Percentiles rank a stretch among this genome's conserved stretches.
phyloP scores from a whole-genome alignment of 2,329 filamentous ascomycete species.

The Penicillium sp. region DNA sequence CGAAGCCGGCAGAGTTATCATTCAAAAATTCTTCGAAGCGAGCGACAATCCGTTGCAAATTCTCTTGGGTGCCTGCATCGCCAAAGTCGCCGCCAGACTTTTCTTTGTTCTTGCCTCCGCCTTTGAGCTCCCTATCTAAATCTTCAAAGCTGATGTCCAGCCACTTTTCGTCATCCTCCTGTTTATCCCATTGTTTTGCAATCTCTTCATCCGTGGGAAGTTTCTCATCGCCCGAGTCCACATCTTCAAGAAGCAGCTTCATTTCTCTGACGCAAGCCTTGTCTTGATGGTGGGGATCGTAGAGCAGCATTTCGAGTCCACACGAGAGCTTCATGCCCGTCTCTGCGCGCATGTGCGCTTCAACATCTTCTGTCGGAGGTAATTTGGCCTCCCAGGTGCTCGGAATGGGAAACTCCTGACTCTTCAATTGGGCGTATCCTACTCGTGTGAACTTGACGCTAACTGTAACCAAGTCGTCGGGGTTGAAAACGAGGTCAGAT shows the following conservation, averaged over 20 bases:
- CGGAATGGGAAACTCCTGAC: constrained; percentile 72
- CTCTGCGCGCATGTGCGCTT: constrained; percentile 52
- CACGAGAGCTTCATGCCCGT: constrained; percentile 86
- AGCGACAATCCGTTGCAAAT: constrained; percentile 86
- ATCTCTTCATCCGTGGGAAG: constrained; percentile 77
- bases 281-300: constrained; percentile 65
- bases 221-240: constrained; percentile 66
- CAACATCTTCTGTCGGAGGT: constrained; percentile 45
- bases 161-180: constrained; percentile 86
- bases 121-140: constrained; percentile 75
- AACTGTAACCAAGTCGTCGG: constrained; percentile 73
- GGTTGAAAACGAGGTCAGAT: constrained; percentile 63
- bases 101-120: constrained; percentile 46
- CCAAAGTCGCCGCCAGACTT: constrained; percentile 40
- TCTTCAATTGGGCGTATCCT: constrained; percentile 84
- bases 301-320: constrained; percentile 84
- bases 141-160: constrained; percentile 88
- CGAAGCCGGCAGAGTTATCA: constrained; percentile 75
- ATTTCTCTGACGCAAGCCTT: constrained; percentile 72
- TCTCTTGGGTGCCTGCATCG: constrained; percentile 45
- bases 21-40: constrained; percentile 92
- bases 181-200: constrained; percentile 59
- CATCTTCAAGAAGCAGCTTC: constrained; percentile 70
- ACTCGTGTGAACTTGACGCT: constrained; percentile 83
- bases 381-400: constrained; percentile 55